These are phyloP conservation scores for Saturnispora dispora DNA, from an alignment of 805 yeast genomes.

Conservation along the genomic window DNA sequence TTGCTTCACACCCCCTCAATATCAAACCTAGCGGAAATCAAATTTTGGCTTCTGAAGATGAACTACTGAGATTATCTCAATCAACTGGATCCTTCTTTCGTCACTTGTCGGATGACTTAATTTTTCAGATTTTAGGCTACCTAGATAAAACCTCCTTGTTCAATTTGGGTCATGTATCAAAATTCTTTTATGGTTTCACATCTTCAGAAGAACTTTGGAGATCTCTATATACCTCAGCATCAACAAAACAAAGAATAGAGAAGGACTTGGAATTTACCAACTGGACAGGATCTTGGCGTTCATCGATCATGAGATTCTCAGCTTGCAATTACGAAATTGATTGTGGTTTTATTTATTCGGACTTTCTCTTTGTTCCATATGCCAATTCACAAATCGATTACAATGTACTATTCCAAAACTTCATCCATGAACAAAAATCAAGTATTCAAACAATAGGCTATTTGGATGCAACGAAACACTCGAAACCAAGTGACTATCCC, in stretches of 20 bases:
- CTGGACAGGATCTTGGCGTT: conserved; percentile 83
- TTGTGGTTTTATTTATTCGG: conserved; percentile 53
- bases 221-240: conserved; percentile 35
- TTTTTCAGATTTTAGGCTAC: conserved; percentile 43
- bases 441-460: conserved; percentile 10
- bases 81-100: conserved; percentile 47
- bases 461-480: conserved; percentile 5
- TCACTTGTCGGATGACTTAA: conserved; percentile 51
- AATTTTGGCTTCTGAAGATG: conserved; percentile 17
- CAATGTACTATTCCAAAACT: conserved; percentile 34
- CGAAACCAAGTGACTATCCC: conserved; percentile 12
- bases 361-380: conserved; percentile 70
- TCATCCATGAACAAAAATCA: conserved; percentile 38
- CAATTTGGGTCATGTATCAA: conserved; percentile 49
- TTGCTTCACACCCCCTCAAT: conserved; percentile 57
- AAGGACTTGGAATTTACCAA: conserved; percentile 13
- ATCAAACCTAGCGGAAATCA: conserved; percentile 70
- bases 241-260: conserved; percentile 3
- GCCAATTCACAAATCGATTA: conserved; percentile 72
- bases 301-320: conserved; percentile 38
- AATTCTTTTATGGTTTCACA: conserved; percentile 60
- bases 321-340: conserved; percentile 28
- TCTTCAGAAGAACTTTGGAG: conserved; percentile 83
- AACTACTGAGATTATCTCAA: conserved; percentile 16
- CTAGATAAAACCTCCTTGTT: conserved; percentile 42